These are phyloP conservation scores for Penicillium herquei DNA, from an alignment of 495 filamentous ascomycete species.

Conservation along the genomic window DNA sequence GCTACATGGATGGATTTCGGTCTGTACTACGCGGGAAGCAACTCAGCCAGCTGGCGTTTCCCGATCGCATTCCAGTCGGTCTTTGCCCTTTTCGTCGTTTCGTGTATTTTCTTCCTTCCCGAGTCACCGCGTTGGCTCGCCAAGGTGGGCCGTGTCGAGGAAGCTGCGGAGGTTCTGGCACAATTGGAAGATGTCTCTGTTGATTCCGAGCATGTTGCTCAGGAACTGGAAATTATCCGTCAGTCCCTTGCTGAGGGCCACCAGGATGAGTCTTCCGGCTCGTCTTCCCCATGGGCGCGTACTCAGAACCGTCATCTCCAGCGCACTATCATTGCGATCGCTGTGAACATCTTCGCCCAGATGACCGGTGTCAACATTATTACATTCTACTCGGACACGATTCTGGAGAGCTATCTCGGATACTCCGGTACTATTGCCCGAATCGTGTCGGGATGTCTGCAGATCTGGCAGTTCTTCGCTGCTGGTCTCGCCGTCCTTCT, in stretches of 20 bases:
- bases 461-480: slow-evolving; percentile 28
- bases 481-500: slow-evolving; percentile 24
- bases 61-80: slow-evolving; percentile 62
- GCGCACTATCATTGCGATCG: slow-evolving; percentile 22
- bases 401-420: slow-evolving; percentile 17
- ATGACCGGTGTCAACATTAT: slow-evolving; percentile 31
- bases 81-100: slow-evolving; percentile 54
- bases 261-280: slow-evolving; percentile 22
- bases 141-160: slow-evolving; percentile 52
- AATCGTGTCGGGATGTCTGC: slow-evolving; percentile 23
- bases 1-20: slow-evolving; percentile 62
- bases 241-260: slow-evolving; percentile 59
- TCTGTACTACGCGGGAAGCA: slow-evolving; percentile 53
- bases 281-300: slow-evolving; percentile 20
- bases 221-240: slow-evolving; percentile 62
- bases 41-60: slow-evolving; percentile 61
- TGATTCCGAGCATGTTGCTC: slow-evolving; percentile 49
- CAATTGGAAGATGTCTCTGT: slow-evolving; percentile 48
- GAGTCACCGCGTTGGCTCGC: slow-evolving; percentile 68
- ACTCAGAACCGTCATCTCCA: slow-evolving; percentile 34
- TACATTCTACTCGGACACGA: slow-evolving; percentile 28
- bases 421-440: slow-evolving; percentile 22
- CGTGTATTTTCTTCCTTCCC: slow-evolving; percentile 53
- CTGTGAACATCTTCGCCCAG: slow-evolving; percentile 24
- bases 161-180: slow-evolving; percentile 55